Evolutionary conservation across 768 basidiomycete genomes (phyloP), one percentile per base, ranked within the genome.

Genomic region (Leccinum boreale): DNA sequence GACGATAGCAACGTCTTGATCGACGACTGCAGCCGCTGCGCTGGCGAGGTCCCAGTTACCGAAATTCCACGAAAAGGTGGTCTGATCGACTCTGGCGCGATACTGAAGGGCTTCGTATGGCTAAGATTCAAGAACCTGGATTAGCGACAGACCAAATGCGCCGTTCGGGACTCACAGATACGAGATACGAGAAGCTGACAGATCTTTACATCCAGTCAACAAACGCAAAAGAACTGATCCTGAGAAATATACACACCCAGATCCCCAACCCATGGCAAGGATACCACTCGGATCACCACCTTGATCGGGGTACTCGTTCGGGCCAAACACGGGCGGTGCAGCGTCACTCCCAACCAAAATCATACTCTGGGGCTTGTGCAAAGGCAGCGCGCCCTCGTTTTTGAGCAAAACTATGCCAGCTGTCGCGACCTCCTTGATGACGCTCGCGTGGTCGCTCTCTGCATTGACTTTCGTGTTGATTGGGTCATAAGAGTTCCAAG

Each of bases 181-280:
- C 73, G 12, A 94, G 81, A 71, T 93, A 94, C 5, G 87, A 84
- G 75, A 90, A 87, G 62, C 85, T 82, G 15, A 83, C 79, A 0
- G 92, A 91, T 5, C 83, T 81, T 44, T 49, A 28, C 50, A 33
- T 10, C 7, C 23, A 23, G 39, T 59, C 26, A 66, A 52, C 51
- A 21, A 44, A 15, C 21, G 7, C 33, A 44, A 5, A 7, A 9
- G 1, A 21, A 36, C 15, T 5, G 7, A 17, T 39, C 7, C 9
- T 0, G 52, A 6, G 17, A n/a, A 14, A 1, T 8, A 55, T 14
- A 64, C 74, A 39, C 47, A 78, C 73, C 92, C 92, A 51, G 87
- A 89, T 36, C 92, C 94, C 94, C 94, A 97, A 14, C 93, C 93
- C 87, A 94, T 88, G 8, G 92, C 92, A 21, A 97, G 78, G 17